Evolutionary conservation across 2,329 filamentous ascomycete genomes (phyloP), one percentile per base, ranked within the genome.

Genomic region (Penicillium concentricum): DNA sequence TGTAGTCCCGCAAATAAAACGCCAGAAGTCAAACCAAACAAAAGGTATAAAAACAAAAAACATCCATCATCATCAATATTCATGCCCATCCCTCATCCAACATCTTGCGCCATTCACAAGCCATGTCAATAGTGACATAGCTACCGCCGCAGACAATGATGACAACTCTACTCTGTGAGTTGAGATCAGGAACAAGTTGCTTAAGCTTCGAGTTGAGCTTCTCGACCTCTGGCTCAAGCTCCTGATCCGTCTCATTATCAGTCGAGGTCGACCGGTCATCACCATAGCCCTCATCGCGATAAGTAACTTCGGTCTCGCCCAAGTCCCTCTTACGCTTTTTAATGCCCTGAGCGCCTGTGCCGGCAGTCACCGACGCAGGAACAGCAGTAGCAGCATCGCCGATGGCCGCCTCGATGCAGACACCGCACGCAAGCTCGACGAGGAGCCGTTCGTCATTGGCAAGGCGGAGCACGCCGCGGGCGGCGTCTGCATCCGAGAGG

Each of bases 391-490:
- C 58, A 15, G 67, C 67, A 57, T 72, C 70, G 46, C 74, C 75
- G 45, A 78, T 63, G 12, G 71, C 75, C 32, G 73, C 75, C 56
- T 78, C 90, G 13, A 96, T 75, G 51, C 88, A 89, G 6, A 93
- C 91, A 0, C 92, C 92, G 71, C 93, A 97, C 0, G 92, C 87
- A 35, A 88, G 79, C 77, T 97, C 93, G 3, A 96, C 90, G 56
- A 96, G 78, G 55, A 93, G 76, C 26, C 89, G 79, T 65, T 92
- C 90, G 59, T 96, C 91, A 62, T 97, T 89, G 10, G 90, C 87
- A 60, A 97, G 87, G 24, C 84, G 80, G 67, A 88, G 86, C 52
- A 88, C 89, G 3, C 87, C 92, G 74, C 87, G 84, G 20, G 90
- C 91, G 0, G 93, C 92, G 67, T 94, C 90, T 4, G 85, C 86